Percentiles rank a stretch among this genome's conserved stretches.
Conservation (phyloP, 2,329 filamentous ascomycete genomes). For the Didymosphaeria variabile region DNA sequence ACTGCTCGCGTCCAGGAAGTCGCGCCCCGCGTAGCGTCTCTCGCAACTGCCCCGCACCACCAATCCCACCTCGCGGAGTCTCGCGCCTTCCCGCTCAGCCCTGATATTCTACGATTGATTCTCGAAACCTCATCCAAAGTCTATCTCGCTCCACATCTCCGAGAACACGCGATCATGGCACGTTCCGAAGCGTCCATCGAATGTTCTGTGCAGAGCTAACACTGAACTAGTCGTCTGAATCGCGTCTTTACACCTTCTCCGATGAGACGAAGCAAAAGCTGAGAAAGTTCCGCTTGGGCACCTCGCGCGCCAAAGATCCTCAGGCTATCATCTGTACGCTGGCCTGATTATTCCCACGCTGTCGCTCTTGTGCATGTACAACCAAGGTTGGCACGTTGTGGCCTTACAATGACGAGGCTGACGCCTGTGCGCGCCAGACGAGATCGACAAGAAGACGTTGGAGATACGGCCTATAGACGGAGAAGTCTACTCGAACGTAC, state of each 20-base stretch:
- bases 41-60: conserved; percentile 28
- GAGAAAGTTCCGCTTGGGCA: conserved; percentile 92
- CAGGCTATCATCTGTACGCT: conserved; percentile 93
- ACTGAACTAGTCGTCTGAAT: conserved; percentile 71
- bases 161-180: conserved; percentile 28
- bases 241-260: conserved; percentile 91
- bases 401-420: conserved; percentile 32
- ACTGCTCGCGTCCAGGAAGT: conserved; percentile 11
- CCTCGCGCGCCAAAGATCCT: conserved; percentile 83
- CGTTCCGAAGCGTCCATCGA: conserved; percentile 17
- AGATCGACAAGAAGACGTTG: conserved; percentile 88
- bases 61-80: conserved; percentile 8
- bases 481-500: conserved; percentile 82
- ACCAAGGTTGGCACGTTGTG: conserved; percentile 6
- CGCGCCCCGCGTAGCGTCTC: conserved; percentile 18
- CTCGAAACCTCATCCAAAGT: conserved; percentile 21
- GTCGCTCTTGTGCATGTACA: background rate
- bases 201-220: conserved; percentile 18
- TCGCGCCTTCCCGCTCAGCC: conserved; percentile 24
- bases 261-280: conserved; percentile 87
- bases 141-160: conserved; percentile 1
- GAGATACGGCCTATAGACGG: conserved; percentile 88
- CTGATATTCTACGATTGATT: conserved; percentile 16
- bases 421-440: conserved; percentile 64
- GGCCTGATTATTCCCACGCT: conserved; percentile 16